Conservation (phyloP, 495 filamentous ascomycete species). For the Geoglossum glabrum region DNA sequence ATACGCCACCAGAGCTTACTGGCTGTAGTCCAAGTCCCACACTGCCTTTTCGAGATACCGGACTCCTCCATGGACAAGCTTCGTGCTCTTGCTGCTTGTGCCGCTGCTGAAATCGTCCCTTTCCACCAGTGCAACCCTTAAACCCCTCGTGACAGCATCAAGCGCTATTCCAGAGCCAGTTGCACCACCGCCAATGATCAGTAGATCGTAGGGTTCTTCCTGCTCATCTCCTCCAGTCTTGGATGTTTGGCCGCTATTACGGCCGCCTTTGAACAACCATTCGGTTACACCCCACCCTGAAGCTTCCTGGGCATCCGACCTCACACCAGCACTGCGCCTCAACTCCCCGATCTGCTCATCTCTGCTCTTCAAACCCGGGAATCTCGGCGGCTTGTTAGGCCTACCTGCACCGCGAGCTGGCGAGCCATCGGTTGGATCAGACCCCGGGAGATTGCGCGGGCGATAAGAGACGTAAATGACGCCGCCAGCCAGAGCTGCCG, state of each 20-base stretch:
- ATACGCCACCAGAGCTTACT: constrained; percentile 24
- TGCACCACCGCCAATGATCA: constrained; percentile 83
- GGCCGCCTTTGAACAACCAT: constrained; percentile 7
- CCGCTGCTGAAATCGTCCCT: constrained; percentile 86
- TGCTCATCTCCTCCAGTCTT: neutral
- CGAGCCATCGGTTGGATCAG: constrained; percentile 57
- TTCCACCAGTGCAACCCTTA: constrained; percentile 90
- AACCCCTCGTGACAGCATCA: constrained; percentile 78
- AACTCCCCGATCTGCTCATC: constrained; percentile 42
- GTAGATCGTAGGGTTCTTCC: constrained; percentile 51
- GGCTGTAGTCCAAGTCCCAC: constrained; percentile 88
- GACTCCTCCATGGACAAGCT: constrained; percentile 91
- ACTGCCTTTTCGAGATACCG: constrained; percentile 93
- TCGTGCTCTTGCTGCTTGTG: constrained; percentile 93
- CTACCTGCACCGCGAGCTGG: constrained; percentile 63
- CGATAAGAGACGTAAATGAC: constrained; percentile 61
- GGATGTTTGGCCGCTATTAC: neutral
- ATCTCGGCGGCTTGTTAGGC: constrained; percentile 58
- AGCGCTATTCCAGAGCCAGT: constrained; percentile 86
- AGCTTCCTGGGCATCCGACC: neutral
- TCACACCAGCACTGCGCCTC: constrained; percentile 20
- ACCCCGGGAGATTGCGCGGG: constrained; percentile 70
- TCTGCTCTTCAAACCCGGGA: constrained; percentile 56
- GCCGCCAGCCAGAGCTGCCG: constrained; percentile 35
- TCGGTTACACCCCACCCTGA: neutral